Evolutionary conservation across 176 grass and related monocot genomes (phyloP).

Genomic region (Guadua angustifolia): DNA sequence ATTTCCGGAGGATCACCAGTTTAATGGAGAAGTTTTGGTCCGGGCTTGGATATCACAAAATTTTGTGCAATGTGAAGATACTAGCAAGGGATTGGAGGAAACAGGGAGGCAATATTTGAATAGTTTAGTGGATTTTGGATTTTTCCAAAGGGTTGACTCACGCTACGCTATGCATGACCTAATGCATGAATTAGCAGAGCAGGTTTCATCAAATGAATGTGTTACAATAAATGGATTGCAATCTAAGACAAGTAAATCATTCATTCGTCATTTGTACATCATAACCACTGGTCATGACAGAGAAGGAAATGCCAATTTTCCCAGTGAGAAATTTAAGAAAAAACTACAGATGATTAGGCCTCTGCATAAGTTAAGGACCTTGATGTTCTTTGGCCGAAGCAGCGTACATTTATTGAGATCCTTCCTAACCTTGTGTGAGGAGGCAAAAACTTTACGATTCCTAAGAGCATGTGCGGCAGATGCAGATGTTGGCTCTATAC

Average conservation of each 20-base stretch:
- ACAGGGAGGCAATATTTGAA: conserved; percentile 39
- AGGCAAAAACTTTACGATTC: background rate
- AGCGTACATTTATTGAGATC: background rate
- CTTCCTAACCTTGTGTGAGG: background rate
- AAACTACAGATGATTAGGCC: background rate
- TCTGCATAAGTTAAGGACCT: conserved; percentile 27
- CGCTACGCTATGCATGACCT: conserved; percentile 45
- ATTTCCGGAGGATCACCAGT: conserved; percentile 8
- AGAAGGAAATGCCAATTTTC: too few relatives aligned
- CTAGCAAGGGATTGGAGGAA: conserved; percentile 23
- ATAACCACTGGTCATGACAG: background rate
- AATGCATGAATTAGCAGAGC: conserved; percentile 39
- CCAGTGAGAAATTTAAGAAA: background rate
- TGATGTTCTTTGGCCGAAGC: conserved; percentile 33
- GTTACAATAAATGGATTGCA: background rate
- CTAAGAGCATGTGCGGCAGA: background rate
- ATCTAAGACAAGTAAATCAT: background rate
- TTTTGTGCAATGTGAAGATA: conserved; percentile 15
- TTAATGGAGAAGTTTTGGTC: conserved; percentile 9
- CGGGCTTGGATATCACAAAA: conserved; percentile 57
- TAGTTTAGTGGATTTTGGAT: conserved; percentile 31
- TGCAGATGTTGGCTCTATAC: background rate
- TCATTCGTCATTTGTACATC: conserved; percentile 32
- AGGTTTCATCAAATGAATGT: conserved; percentile 30
- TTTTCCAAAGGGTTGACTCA: conserved; percentile 9